Evolutionary conservation across 169 alveolate genomes (phyloP).

Genomic region (Plasmodium blacklocki): DNA sequence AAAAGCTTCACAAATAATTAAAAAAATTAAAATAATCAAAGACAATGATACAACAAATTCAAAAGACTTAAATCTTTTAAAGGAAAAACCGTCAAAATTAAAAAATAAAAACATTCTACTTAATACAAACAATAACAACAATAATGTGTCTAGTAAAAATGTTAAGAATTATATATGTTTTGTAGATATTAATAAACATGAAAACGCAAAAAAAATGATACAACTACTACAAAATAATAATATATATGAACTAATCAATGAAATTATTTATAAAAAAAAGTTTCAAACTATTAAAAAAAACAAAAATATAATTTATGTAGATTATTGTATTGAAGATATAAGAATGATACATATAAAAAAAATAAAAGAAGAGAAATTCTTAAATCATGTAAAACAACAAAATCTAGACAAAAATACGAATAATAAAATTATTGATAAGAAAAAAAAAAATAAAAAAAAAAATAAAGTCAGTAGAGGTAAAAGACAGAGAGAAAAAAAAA

Average conservation of each 20-base stretch:
- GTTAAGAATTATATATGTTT: conserved; percentile 52
- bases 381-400: conserved; percentile 51
- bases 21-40: conserved; percentile 62
- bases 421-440: conserved; percentile 9
- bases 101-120: conserved; percentile 1
- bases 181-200: conserved; percentile 66
- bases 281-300: conserved; percentile 37
- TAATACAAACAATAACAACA: conserved; percentile 6
- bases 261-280: conserved; percentile 59
- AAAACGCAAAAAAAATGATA: conserved; percentile 55
- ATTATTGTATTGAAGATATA: conserved; percentile 74
- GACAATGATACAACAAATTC: not conserved
- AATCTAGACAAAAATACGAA: conserved; percentile 5
- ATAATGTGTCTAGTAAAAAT: not conserved
- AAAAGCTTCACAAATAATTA: conserved; percentile 39
- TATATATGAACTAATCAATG: conserved; percentile 40
- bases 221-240: conserved; percentile 55
- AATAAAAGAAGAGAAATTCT: conserved; percentile 66
- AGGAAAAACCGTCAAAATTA: not conserved
- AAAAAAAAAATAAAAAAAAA: conserved; percentile 22
- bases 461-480: conserved; percentile 64
- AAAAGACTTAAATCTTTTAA: not conserved
- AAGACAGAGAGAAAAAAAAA: conserved; percentile 74
- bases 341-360: conserved; percentile 75
- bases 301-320: conserved; percentile 67